Conservation (phyloP, 2,329 filamentous ascomycete genomes). For the Teratosphaeria zuluensis region DNA sequence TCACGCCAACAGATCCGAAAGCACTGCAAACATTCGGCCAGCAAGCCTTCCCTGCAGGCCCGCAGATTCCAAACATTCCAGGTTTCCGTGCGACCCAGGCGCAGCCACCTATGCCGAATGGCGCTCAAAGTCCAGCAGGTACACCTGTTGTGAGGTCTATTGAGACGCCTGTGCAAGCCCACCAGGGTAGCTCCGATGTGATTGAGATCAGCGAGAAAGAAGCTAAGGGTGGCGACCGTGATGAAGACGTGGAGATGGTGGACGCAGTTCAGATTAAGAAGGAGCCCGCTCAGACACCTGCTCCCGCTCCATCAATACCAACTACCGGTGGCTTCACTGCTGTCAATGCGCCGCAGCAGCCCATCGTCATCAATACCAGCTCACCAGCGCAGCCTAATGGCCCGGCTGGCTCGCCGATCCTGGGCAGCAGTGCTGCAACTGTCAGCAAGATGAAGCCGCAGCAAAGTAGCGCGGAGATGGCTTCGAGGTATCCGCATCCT, state of each 20-base stretch:
- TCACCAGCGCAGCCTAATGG: not conserved
- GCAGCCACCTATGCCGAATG: not conserved
- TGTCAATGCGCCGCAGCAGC: conserved; percentile 4
- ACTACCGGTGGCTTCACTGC: conserved; percentile 5
- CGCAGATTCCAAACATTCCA: conserved; percentile 1
- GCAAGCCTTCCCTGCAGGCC: conserved; percentile 10
- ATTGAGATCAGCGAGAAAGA: not conserved
- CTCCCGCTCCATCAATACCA: not conserved
- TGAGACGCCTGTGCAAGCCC: not conserved
- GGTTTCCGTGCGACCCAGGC: conserved; percentile 11
- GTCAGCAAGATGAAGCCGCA: not conserved
- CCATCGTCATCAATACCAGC: not conserved
- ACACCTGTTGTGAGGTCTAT: conserved; percentile 3
- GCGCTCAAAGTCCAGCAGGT: not conserved
- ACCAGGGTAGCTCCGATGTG: not conserved
- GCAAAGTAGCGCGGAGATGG: not conserved
- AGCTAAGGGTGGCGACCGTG: not conserved
- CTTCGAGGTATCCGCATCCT: not conserved
- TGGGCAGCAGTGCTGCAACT: not conserved
- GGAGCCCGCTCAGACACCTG: not conserved
- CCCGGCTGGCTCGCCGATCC: not conserved
- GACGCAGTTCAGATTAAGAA: conserved; percentile 1
- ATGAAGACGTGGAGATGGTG: not conserved
- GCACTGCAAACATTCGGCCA: conserved; percentile 14
- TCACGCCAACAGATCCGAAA: conserved; percentile 13